Evolutionary conservation across 805 yeast genomes (phyloP).

Genomic region (Teunomyces pallodes): DNA sequence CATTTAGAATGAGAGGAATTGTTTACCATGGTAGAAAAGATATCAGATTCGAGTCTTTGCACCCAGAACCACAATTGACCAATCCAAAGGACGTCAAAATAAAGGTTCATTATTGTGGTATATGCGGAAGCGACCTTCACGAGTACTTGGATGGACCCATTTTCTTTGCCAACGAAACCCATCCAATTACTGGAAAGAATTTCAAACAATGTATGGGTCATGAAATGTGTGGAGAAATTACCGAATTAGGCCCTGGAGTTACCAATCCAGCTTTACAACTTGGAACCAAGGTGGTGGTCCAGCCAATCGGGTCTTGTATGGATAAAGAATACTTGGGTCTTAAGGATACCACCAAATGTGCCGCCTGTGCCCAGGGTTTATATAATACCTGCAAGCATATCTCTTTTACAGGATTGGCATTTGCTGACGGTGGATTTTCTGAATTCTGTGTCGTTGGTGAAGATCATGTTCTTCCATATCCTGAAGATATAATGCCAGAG

Average conservation of each 20-base stretch:
- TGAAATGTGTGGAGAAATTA: constrained; percentile 4
- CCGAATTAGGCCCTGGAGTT: not conserved
- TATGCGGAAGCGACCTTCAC: constrained; percentile 3
- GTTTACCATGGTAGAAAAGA: constrained; percentile 3
- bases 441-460: constrained; percentile 3
- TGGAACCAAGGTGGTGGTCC: constrained; percentile 4
- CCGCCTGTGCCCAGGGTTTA: constrained; percentile 1
- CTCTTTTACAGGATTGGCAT: constrained; percentile 1
- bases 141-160: constrained; percentile 4
- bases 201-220: constrained; percentile 2
- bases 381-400: constrained; percentile 3
- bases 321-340: not conserved
- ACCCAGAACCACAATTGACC: constrained; percentile 2
- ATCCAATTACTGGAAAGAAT: not conserved
- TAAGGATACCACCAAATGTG: not conserved
- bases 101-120: constrained; percentile 4
- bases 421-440: constrained; percentile 5
- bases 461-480: constrained; percentile 1
- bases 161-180: not conserved
- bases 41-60: not conserved
- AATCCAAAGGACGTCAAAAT: constrained; percentile 3
- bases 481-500: not conserved
- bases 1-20: constrained; percentile 1
- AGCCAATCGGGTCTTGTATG: constrained; percentile 2
- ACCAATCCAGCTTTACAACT: not conserved